These are phyloP conservation scores for Carex kokanica DNA, from an alignment of 176 grass and related monocot species.

Conservation along the genomic window DNA sequence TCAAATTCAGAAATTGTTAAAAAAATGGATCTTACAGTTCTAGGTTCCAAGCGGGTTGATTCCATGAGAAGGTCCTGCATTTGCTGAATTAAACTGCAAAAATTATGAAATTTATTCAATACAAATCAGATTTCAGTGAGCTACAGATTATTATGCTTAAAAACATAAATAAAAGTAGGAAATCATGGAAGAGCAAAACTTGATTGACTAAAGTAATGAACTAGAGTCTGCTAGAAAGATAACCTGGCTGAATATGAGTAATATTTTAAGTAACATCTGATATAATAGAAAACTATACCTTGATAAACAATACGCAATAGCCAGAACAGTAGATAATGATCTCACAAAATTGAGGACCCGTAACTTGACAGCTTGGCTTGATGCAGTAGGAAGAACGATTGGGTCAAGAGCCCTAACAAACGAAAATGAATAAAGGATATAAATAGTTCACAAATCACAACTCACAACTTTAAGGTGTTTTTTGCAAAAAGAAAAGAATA, in stretches of 20 bases:
- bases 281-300: slow-evolving; percentile 43
- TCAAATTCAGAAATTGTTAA: not conserved
- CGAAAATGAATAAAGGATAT: slow-evolving; percentile 10
- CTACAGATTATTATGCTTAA: slow-evolving; percentile 3
- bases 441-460: slow-evolving; percentile 16
- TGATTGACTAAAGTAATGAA: not conserved
- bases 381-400: slow-evolving; percentile 59
- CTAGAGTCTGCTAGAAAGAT: slow-evolving; percentile 16
- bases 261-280: not conserved
- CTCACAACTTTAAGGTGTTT: not conserved
- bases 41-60: slow-evolving; percentile 43
- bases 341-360: slow-evolving; percentile 79
- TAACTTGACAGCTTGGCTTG: slow-evolving; percentile 80
- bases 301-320: slow-evolving; percentile 75
- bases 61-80: slow-evolving; percentile 66
- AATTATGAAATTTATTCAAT: slow-evolving; percentile 26
- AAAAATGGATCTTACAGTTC: slow-evolving; percentile 55
- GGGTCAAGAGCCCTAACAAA: slow-evolving; percentile 75
- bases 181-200: slow-evolving; percentile 8
- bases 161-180: slow-evolving; percentile 8
- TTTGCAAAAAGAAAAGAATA: not conserved
- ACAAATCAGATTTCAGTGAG: not conserved
- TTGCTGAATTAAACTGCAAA: slow-evolving; percentile 85
- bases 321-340: slow-evolving; percentile 84
- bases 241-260: not conserved